A percentile compares a stretch with the other conserved stretches of the same genome.
Conservation (phyloP, 352 stramenopile species). For the Phytopythium montanum region DNA sequence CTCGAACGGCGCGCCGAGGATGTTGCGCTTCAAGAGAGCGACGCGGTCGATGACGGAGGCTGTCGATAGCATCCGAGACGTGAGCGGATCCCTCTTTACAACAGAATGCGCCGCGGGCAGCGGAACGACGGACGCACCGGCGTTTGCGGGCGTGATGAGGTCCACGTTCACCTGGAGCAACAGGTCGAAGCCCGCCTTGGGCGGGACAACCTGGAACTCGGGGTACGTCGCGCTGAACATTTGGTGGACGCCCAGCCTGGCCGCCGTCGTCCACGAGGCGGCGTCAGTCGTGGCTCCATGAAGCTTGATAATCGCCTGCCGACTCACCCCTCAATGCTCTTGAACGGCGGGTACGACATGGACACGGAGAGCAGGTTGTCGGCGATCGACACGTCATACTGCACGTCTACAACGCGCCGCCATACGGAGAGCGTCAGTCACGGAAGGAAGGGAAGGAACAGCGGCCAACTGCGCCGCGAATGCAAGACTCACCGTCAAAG, state of each 20-base stretch:
- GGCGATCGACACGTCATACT: slow-evolving; percentile 80
- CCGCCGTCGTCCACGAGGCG: background rate
- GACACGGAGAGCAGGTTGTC: slow-evolving; percentile 66
- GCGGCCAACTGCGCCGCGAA: background rate
- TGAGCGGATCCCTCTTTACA: background rate
- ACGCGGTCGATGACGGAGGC: slow-evolving; percentile 72
- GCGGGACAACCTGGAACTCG: slow-evolving; percentile 59
- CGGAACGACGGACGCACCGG: slow-evolving; percentile 35
- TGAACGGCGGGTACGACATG: slow-evolving; percentile 76
- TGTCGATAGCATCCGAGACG: slow-evolving; percentile 13
- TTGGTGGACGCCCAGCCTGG: slow-evolving; percentile 55
- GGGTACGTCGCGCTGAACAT: slow-evolving; percentile 76
- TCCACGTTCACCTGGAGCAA: slow-evolving; percentile 77
- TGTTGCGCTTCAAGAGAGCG: slow-evolving; percentile 80
- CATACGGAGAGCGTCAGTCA: background rate
- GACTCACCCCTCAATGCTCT: slow-evolving; percentile 52
- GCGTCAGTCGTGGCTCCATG: background rate
- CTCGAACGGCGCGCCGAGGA: slow-evolving; percentile 73
- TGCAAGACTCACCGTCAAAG: slow-evolving; percentile 61
- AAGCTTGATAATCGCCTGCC: too few relatives aligned
- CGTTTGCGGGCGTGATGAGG: slow-evolving; percentile 61
- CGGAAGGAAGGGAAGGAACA: background rate
- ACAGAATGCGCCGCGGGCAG: background rate
- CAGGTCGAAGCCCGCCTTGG: slow-evolving; percentile 80
- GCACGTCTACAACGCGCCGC: slow-evolving; percentile 48